A percentile compares a stretch with the other conserved stretches of the same genome.
Conservation (phyloP, 2,329 filamentous ascomycete species). For the Triangularia verruculosa region DNA sequence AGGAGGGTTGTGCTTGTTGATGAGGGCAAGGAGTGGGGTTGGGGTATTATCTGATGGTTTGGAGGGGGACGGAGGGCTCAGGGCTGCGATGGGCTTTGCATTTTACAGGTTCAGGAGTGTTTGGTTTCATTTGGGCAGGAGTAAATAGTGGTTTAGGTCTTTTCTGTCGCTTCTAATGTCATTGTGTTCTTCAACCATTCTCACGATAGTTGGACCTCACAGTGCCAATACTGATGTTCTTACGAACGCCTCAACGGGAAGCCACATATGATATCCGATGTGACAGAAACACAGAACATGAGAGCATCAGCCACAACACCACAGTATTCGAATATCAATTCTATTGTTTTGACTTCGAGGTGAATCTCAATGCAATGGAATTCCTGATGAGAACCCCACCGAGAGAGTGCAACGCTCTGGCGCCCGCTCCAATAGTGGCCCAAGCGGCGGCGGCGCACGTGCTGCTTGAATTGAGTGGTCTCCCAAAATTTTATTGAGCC, state of each 20-base stretch:
- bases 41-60: neutral
- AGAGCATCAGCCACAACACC: too few species aligned
- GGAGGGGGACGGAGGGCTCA: too few species aligned
- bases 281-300: neutral
- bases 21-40: constrained; percentile 13
- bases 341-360: neutral
- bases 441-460: neutral
- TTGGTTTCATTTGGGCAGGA: constrained; percentile 25
- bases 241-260: neutral
- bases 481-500: neutral
- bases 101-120: constrained; percentile 22
- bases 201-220: neutral
- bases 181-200: neutral
- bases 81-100: constrained; percentile 4
- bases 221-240: neutral
- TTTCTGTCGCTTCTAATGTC: constrained; percentile 8
- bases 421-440: neutral
- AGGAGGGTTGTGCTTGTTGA: constrained; percentile 89
- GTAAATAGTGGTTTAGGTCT: constrained; percentile 21
- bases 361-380: neutral
- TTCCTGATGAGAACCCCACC: neutral
- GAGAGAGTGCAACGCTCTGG: neutral
- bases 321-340: neutral
- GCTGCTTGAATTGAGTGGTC: neutral
- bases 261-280: neutral